Base-by-base conservation (phyloP, 169 alveolate genomes). In the Besnoitia besnoiti region DNA sequence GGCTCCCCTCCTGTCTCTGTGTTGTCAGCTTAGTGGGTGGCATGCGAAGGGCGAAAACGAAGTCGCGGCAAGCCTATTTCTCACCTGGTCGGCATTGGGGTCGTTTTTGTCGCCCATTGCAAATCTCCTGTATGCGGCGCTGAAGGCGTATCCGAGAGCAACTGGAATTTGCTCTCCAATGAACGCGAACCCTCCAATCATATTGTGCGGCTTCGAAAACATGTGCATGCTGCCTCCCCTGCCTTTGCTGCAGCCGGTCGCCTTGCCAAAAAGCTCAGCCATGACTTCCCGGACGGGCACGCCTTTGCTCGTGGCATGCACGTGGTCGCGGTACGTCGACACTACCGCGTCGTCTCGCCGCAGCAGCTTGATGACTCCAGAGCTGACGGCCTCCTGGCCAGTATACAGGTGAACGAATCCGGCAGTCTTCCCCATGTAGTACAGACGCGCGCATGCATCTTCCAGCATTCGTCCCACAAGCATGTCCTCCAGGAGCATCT, bases 181-280 rank as follows among this genome's bases (percentile, higher is more conserved):
- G 94, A 97, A 97, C 30, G 98, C 99, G 77, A 97, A 97, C 19
- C 99, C 99, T 39, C 99, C 99, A 51, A 96, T 95, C 87, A 97
- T 95, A 91, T 96, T 95, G 79, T 93, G 89, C 61, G 95, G 85
- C 82, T 96, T 96, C 47, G 96, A 94, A 93, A 96, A 97, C 88
- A 96, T 97, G 87, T 97, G 99, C 99, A 97, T 97, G n/a, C 98
- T 97, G 19, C 99, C 99, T 33, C 99, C 99, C 62, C 97, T 95
- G 2, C 99, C 99, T 55, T 91, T 91, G 16, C 98, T 95, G 89
- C 97, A 94, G 42, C 99, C 99, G 27, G 98, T 95, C 44, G 85
- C 80, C 90, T 96, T 97, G 42, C 97, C 98, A 95, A 96, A 96
- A 94, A 97, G 94, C 90, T 97, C 99, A 49, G 98, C 98, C 67